These are phyloP conservation scores for Pichia nakasei DNA, from an alignment of 805 yeast genomes.

Conservation along the genomic window DNA sequence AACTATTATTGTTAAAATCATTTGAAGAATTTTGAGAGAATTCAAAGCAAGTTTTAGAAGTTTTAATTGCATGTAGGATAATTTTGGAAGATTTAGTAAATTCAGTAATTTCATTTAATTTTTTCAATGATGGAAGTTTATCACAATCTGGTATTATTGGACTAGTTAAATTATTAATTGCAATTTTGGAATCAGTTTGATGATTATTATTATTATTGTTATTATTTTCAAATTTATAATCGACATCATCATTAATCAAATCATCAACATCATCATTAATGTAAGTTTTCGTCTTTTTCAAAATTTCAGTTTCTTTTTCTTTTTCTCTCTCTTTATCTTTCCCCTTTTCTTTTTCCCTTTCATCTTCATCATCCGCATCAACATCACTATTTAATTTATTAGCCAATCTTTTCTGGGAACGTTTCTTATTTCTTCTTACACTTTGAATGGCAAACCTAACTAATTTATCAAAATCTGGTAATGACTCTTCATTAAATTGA, in stretches of 20 bases:
- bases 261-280: slow-evolving; percentile 1
- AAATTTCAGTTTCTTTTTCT: no score
- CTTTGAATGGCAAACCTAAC: slow-evolving; percentile 93
- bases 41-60: slow-evolving; percentile 54
- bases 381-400: slow-evolving; percentile 13
- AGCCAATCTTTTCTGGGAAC: slow-evolving; percentile 39
- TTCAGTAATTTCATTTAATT: slow-evolving; percentile 19
- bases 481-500: slow-evolving; percentile 48
- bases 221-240: slow-evolving; percentile 3
- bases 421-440: slow-evolving; percentile 77
- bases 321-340: neutral
- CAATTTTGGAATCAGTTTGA: slow-evolving; percentile 31
- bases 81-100: slow-evolving; percentile 19
- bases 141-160: slow-evolving; percentile 25
- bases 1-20: neutral
- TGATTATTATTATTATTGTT: slow-evolving; percentile 10
- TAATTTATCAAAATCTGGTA: slow-evolving; percentile 75
- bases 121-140: slow-evolving; percentile 20
- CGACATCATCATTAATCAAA: neutral
- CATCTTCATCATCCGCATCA: slow-evolving; percentile 1
- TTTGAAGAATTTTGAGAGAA: slow-evolving; percentile 18
- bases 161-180: slow-evolving; percentile 39
- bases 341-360: slow-evolving; percentile 1
- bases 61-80: slow-evolving; percentile 41
- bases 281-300: neutral